Evolutionary conservation across 2,329 filamentous ascomycete genomes (phyloP), one percentile per base, ranked within the genome.

Genomic region (Amesomyces nigricolor): DNA sequence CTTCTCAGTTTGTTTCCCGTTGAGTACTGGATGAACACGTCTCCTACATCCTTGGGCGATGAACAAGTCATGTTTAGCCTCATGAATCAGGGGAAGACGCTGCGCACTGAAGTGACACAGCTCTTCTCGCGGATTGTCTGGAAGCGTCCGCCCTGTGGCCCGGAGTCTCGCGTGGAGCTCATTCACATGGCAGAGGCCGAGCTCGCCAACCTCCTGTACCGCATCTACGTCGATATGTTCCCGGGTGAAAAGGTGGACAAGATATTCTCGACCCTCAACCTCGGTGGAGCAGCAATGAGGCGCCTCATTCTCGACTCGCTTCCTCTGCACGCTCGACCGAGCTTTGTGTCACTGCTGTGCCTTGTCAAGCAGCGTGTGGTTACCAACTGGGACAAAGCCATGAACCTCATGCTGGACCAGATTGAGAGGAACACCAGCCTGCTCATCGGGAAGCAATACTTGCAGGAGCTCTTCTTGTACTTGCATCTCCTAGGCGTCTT

Each of bases 21-120:
- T 3, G 57, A 58, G 4, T 58, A 58, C 37, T 53, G 42, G 49
- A 58, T 53, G 4, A 58, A 58, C 32, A 56, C 47, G 4, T 42
- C 40, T 5, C 17, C 49, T 10, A 32, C 19, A 6, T 43, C 47
- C 7, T 11, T 35, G 7, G 48, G 54, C 9, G 49, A 53, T 8
- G 48, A 47, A 9, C 22, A 35, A 19, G 4, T 43, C 22, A 26
- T 26, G 11, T 4, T 42, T 13, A n/a, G 5, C 9, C 4, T 19
- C 10, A 1, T 45, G 5, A 6, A 10, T 10, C 39, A 26, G n/a
- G n/a, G 17, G 10, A 17, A 17, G 17, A 10, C 8, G 4, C 3
- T 29, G 8, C 0, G 5, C 16, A 22, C 13, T 1, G 8, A 26
- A 9, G 11, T 7, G 4, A 38, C 9, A 1, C 51, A 47, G 26